phyloP scores from a whole-genome alignment of 106 monocot genomes.

The Gastrodia elata region DNA sequence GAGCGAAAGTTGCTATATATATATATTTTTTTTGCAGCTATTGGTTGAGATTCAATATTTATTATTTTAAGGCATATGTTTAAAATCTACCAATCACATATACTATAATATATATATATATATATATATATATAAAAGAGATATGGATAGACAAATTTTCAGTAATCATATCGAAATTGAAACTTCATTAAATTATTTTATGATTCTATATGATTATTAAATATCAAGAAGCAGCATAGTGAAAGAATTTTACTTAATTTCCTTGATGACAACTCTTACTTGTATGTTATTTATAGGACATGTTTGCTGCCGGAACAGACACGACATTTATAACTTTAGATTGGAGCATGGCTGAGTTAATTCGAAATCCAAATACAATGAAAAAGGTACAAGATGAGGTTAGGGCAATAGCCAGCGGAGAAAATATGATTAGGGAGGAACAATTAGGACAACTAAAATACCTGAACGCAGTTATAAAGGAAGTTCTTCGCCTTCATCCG shows the following conservation, averaged over 20 bases:
- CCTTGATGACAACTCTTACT: background rate
- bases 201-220: background rate
- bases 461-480: constrained; percentile 3
- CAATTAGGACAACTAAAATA: background rate
- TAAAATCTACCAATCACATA: too few relatives aligned
- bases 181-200: too few relatives aligned
- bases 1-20: too few relatives aligned
- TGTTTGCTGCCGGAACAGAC: constrained; percentile 17
- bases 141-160: too few relatives aligned
- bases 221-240: background rate
- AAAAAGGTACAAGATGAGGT: constrained; percentile 10
- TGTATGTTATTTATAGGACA: background rate
- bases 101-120: too few relatives aligned
- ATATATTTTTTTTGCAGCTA: too few relatives aligned
- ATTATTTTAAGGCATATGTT: too few relatives aligned
- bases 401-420: background rate
- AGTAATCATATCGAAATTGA: too few relatives aligned
- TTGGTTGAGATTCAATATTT: too few relatives aligned
- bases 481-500: constrained; percentile 3
- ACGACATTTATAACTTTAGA: constrained; percentile 9
- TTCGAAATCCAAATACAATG: constrained; percentile 4
- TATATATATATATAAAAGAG: too few relatives aligned
- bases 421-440: background rate
- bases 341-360: constrained; percentile 12
- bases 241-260: background rate